A percentile compares a stretch with the other conserved stretches of the same genome.
Evolutionary conservation across 2,329 filamentous ascomycete species (phyloP).

Genomic region (Fusarium sp.): DNA sequence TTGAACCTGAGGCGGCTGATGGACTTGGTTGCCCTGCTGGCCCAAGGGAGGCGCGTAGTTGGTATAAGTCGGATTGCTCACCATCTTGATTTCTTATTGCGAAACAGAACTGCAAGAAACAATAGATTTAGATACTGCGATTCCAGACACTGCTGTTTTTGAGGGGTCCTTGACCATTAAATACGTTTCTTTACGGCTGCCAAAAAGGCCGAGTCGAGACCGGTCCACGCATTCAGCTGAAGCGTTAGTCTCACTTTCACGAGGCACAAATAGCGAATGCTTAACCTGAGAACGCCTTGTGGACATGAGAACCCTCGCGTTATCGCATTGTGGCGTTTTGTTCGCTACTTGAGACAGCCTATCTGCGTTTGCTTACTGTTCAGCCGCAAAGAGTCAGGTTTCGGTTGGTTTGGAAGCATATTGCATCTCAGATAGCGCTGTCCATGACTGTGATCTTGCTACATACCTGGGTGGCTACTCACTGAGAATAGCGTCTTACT

Average conservation of each 20-base stretch:
- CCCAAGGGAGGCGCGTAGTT: conserved; percentile 5
- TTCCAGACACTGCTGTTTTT: background rate
- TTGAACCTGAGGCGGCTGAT: background rate
- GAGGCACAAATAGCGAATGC: conserved; percentile 20
- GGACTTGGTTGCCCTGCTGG: background rate
- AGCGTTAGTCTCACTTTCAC: conserved; percentile 25
- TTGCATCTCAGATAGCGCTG: too few species aligned
- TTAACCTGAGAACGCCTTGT: conserved; percentile 15
- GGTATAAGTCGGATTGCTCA: conserved; percentile 7
- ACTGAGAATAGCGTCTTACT: too few species aligned
- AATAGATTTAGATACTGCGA: background rate
- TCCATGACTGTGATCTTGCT: too few species aligned
- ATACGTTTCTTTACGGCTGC: background rate
- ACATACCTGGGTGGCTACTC: too few species aligned
- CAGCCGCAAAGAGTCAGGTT: background rate
- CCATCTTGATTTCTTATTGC: conserved; percentile 5
- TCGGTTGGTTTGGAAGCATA: too few species aligned
- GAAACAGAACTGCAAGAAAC: background rate
- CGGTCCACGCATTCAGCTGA: conserved; percentile 36
- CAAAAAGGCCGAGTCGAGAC: conserved; percentile 16
- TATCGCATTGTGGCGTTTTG: background rate
- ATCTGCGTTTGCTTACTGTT: conserved; percentile 14
- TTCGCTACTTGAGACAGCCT: conserved; percentile 4
- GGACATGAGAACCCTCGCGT: background rate
- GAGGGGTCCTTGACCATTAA: background rate